phyloP scores from a whole-genome alignment of 257 asterid species.

The Solanum bulbocastanum region DNA sequence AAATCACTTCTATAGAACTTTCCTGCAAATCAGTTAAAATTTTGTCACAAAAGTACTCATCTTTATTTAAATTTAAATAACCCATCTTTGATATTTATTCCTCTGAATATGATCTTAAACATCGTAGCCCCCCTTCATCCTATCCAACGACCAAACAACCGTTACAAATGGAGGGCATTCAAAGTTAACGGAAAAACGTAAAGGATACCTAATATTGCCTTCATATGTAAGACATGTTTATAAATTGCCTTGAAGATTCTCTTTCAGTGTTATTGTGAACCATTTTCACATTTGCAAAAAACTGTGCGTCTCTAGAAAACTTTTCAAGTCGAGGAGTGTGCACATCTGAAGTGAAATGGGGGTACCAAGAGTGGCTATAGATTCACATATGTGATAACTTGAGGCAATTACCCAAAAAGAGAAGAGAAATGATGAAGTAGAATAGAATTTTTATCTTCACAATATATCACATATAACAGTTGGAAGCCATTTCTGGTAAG shows the following conservation, averaged over 20 bases:
- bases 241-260: background rate
- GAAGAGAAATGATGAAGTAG: background rate
- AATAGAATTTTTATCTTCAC: background rate
- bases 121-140: background rate
- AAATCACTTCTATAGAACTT: background rate
- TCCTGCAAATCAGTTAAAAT: too few species aligned
- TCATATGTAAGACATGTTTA: background rate
- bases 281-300: background rate
- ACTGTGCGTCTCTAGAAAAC: background rate
- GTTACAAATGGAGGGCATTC: background rate
- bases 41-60: background rate
- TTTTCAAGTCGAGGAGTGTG: background rate
- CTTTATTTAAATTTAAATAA: background rate
- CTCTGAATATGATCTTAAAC: background rate
- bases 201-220: background rate
- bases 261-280: background rate
- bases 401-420: background rate
- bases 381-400: background rate
- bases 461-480: background rate
- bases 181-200: background rate
- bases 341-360: background rate
- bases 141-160: background rate
- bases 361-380: background rate
- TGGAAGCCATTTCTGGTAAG: background rate
- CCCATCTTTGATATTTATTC: background rate